Conservation (phyloP, 176 grass and related monocot species). For the Thinopyrum elongatum region DNA sequence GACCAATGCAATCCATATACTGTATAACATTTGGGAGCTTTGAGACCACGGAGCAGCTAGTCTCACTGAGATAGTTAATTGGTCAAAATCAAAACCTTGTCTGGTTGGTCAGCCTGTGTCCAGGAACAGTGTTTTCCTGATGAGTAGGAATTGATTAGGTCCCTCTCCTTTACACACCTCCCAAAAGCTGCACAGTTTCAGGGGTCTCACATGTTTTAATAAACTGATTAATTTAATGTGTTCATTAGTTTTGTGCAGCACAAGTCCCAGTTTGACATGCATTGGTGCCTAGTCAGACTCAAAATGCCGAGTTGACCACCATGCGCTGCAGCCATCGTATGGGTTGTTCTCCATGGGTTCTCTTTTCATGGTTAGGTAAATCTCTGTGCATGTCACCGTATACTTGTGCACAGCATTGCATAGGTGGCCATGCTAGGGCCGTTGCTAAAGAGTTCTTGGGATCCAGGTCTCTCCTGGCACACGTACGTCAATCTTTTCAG, state of each 20-base stretch:
- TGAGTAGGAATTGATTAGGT: conserved; percentile 16
- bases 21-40: conserved; percentile 10
- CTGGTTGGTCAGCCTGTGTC: conserved; percentile 21
- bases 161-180: background rate
- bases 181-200: conserved; percentile 9
- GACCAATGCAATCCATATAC: conserved; percentile 12
- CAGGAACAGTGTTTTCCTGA: conserved; percentile 9
- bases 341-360: background rate
- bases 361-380: conserved; percentile 38
- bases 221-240: background rate
- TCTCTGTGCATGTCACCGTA: conserved; percentile 19
- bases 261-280: conserved; percentile 39
- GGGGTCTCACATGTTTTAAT: background rate
- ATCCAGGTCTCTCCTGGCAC: conserved; percentile 8
- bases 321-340: conserved; percentile 32
- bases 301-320: conserved; percentile 40
- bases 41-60: background rate
- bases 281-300: background rate
- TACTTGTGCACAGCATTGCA: conserved; percentile 29
- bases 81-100: conserved; percentile 31
- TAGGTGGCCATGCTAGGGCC: conserved; percentile 4
- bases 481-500: background rate
- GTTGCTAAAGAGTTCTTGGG: conserved; percentile 10
- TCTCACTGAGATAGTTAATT: background rate
- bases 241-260: background rate